These are phyloP conservation scores for Citeromyces matritensis DNA, from an alignment of 805 yeast species.

Conservation along the genomic window DNA sequence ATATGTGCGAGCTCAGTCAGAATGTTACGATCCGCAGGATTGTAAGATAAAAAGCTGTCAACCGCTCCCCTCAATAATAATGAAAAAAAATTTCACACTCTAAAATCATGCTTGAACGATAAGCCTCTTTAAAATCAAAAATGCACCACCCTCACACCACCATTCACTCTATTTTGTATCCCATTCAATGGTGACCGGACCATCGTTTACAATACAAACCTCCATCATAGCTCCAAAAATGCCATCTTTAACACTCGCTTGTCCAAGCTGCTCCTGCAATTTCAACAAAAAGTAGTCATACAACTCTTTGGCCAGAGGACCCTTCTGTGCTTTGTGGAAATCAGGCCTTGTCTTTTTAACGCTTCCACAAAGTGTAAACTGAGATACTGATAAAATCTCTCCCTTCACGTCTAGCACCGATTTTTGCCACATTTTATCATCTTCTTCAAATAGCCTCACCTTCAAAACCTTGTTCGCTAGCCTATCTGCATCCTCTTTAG, in stretches of 20 bases:
- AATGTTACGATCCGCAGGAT: no score
- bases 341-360: constrained; percentile 88
- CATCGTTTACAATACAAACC: constrained; percentile 76
- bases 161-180: no score
- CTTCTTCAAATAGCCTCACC: constrained; percentile 53
- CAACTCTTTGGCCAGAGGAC: constrained; percentile 32
- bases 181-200: constrained; percentile 79
- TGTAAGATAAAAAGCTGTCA: no score
- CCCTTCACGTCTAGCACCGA: constrained; percentile 51
- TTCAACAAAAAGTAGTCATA: constrained; percentile 36
- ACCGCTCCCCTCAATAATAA: no score
- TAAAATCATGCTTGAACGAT: no score
- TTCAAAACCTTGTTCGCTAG: constrained; percentile 51
- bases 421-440: constrained; percentile 64
- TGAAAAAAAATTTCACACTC: no score
- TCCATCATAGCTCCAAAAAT: constrained; percentile 97
- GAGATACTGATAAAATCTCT: constrained; percentile 77
- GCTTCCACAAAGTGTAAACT: constrained; percentile 78
- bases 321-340: constrained; percentile 84
- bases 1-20: no score
- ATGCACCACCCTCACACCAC: no score
- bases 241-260: constrained; percentile 68
- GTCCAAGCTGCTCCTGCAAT: constrained; percentile 38
- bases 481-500: constrained; percentile 55
- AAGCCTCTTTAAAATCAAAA: no score